Evolutionary conservation across 805 yeast species (phyloP).

Genomic region (Saccharomycopsis amapae): DNA sequence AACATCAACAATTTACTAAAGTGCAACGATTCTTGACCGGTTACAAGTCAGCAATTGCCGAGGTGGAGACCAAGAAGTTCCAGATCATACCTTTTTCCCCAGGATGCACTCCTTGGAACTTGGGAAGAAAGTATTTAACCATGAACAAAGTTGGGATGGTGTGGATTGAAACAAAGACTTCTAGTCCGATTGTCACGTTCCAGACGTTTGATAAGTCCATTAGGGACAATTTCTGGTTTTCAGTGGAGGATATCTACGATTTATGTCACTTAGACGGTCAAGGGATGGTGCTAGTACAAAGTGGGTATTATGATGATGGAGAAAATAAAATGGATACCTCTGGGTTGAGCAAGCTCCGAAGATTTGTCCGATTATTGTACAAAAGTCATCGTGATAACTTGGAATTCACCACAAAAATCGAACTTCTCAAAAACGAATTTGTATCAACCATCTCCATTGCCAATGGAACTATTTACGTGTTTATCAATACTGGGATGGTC

Average conservation of each 20-base stretch:
- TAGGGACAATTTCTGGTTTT: constrained; percentile 10
- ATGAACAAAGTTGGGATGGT: constrained; percentile 17
- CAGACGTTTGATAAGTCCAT: constrained; percentile 13
- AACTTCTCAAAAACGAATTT: constrained; percentile 14
- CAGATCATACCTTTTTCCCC: constrained; percentile 16
- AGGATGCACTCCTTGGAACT: constrained; percentile 17
- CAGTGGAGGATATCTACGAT: constrained; percentile 18
- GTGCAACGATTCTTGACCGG: constrained; percentile 4
- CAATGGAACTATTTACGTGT: constrained; percentile 5
- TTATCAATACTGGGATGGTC: constrained; percentile 8
- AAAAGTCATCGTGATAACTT: constrained; percentile 3
- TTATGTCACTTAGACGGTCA: constrained; percentile 7
- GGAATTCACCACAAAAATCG: constrained; percentile 6
- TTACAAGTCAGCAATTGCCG: constrained; percentile 1
- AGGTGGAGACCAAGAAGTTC: constrained; percentile 3
- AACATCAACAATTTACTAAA: not conserved
- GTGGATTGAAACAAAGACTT: constrained; percentile 22
- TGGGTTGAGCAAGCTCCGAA: constrained; percentile 6
- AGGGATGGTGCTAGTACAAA: constrained; percentile 15
- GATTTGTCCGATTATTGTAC: constrained; percentile 9
- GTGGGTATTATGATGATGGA: constrained; percentile 14
- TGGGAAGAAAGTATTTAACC: constrained; percentile 20
- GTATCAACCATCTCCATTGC: constrained; percentile 3
- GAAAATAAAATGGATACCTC: constrained; percentile 3
- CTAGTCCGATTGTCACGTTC: constrained; percentile 18